These are phyloP conservation scores for Apodospora peruviana DNA, from an alignment of 495 filamentous ascomycete species.

Conservation along the genomic window DNA sequence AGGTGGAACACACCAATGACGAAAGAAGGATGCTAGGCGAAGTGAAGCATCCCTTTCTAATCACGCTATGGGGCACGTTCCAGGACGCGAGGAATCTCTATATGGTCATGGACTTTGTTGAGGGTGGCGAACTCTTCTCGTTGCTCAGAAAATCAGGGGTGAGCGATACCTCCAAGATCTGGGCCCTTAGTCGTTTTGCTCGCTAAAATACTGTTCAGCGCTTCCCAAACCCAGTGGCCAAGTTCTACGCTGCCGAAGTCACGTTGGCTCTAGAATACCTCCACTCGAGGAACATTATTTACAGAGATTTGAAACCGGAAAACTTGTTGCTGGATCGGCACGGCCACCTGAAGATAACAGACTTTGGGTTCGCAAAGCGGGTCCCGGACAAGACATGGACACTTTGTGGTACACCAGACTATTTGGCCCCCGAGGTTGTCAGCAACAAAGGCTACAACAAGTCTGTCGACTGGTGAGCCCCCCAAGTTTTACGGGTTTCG, in stretches of 20 bases:
- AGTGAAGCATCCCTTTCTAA: slow-evolving; percentile 94
- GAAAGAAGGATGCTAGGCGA: slow-evolving; percentile 91
- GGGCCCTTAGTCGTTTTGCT: neutral
- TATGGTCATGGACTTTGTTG: slow-evolving; percentile 99
- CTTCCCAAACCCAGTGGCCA: slow-evolving; percentile 97
- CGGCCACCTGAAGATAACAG: slow-evolving; percentile 96
- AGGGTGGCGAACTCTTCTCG: slow-evolving; percentile 96
- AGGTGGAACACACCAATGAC: slow-evolving; percentile 98
- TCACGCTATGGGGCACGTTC: slow-evolving; percentile 97
- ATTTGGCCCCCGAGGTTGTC: slow-evolving; percentile 94
- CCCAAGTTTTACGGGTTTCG: neutral
- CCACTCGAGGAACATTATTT: slow-evolving; percentile 93
- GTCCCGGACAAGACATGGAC: slow-evolving; percentile 99
- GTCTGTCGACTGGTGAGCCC: slow-evolving; percentile 89
- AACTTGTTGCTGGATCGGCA: slow-evolving; percentile 93
- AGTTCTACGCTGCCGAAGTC: slow-evolving; percentile 98
- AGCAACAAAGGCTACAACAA: slow-evolving; percentile 98
- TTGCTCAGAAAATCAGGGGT: slow-evolving; percentile 94
- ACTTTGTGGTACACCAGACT: slow-evolving; percentile 96
- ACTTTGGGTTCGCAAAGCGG: slow-evolving; percentile 98
- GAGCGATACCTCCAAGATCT: slow-evolving; percentile 27
- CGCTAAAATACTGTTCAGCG: slow-evolving; percentile 52
- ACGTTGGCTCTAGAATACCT: slow-evolving; percentile 93
- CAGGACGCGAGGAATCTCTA: slow-evolving; percentile 93
- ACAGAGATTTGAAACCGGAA: slow-evolving; percentile 95